phyloP scores from a whole-genome alignment of 2,329 filamentous ascomycete genomes.

The Colletotrichum nymphaeae region DNA sequence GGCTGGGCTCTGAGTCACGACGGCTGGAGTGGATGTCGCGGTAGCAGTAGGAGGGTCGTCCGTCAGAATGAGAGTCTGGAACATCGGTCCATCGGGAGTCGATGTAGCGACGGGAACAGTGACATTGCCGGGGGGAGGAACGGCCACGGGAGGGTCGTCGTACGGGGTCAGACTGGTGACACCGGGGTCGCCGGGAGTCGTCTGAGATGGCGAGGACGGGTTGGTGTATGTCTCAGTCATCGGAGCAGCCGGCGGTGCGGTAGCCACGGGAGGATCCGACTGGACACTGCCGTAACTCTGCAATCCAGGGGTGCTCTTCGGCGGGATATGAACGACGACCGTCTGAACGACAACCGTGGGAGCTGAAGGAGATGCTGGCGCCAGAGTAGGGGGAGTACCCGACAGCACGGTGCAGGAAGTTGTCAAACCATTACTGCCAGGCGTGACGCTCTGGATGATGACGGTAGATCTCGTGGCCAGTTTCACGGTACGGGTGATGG shows the following conservation, averaged over 20 bases:
- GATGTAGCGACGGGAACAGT: constrained; percentile 6
- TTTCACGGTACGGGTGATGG: constrained; percentile 28
- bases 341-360: constrained; percentile 21
- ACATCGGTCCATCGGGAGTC: constrained; percentile 8
- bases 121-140: not conserved
- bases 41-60: constrained; percentile 12
- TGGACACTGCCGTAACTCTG: constrained; percentile 14
- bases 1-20: constrained; percentile 25
- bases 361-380: not conserved
- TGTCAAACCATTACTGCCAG: not conserved
- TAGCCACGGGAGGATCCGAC: constrained; percentile 6
- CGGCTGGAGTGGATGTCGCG: constrained; percentile 2
- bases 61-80: constrained; percentile 20
- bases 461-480: constrained; percentile 21
- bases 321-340: constrained; percentile 15
- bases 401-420: not conserved
- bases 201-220: not conserved
- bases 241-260: not conserved
- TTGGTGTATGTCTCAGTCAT: not conserved
- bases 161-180: constrained; percentile 14
- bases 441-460: constrained; percentile 2
- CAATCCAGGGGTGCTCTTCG: not conserved
- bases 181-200: not conserved
- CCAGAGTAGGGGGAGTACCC: not conserved
- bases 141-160: not conserved